A percentile compares a stretch with the other conserved stretches of the same genome.
Evolutionary conservation across 768 basidiomycete genomes (phyloP).

Genomic region (Lentinus tigrinus): DNA sequence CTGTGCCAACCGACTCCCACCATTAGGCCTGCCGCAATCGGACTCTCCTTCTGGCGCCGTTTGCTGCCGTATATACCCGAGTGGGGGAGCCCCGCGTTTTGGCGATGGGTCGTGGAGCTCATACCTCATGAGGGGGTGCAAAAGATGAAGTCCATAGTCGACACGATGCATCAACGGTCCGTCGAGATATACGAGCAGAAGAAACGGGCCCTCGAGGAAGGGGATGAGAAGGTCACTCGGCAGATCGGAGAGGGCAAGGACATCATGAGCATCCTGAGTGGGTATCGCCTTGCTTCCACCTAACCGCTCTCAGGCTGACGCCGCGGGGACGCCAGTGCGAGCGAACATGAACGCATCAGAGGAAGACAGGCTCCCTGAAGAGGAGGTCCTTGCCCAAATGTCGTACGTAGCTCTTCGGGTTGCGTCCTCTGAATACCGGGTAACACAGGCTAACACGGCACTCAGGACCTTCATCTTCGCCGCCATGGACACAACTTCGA

Average conservation of each 20-base stretch:
- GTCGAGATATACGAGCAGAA: slow-evolving; percentile 30
- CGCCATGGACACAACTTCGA: slow-evolving; percentile 45
- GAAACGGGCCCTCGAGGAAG: slow-evolving; percentile 28
- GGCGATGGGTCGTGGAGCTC: neutral
- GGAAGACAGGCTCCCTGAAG: slow-evolving; percentile 19
- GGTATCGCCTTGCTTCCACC: slow-evolving; percentile 11
- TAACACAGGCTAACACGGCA: too few species aligned
- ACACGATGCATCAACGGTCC: neutral
- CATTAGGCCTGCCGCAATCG: neutral
- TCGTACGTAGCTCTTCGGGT: slow-evolving; percentile 2
- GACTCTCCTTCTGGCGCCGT: neutral
- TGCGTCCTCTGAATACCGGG: too few species aligned
- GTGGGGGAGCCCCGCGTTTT: neutral
- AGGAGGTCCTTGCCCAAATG: slow-evolving; percentile 22
- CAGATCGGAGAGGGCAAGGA: slow-evolving; percentile 39
- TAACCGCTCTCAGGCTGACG: neutral
- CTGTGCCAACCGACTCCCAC: too few species aligned
- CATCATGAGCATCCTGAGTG: slow-evolving; percentile 50
- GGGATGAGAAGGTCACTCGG: slow-evolving; percentile 27
- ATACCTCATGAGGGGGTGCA: slow-evolving; percentile 4
- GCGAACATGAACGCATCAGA: slow-evolving; percentile 18
- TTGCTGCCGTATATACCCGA: slow-evolving; percentile 1
- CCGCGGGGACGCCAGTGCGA: slow-evolving; percentile 8
- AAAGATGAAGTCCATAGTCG: neutral
- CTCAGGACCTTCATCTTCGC: slow-evolving; percentile 39